Evolutionary conservation across 75 land plant genomes (phyloP), one percentile per base, ranked within the genome.

Genomic region (Selaginella tamariscina): DNA sequence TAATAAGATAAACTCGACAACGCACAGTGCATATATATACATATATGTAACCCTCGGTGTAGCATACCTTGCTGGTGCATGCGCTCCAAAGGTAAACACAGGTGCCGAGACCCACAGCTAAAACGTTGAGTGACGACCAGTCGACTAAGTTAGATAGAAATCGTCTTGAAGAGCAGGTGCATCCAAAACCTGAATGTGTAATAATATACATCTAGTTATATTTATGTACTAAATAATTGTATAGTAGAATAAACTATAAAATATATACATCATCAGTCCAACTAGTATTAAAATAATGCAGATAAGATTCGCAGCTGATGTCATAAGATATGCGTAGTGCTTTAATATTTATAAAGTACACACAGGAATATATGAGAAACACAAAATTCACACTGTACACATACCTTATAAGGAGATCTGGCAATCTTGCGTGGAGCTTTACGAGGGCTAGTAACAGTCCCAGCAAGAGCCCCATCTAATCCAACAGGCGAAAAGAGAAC

Each of bases 71-170:
- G 71, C 94, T 84, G 29, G 83, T 89, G 39, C 80, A 84, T 65
- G 94, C 94, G 77, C 85, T 86, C 94, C 94, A 89, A 0, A 89
- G 75, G 70, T 89, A 89, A 24, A 89, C 89, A 68, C 89, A 89
- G 29, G 85, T 82, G 0, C 87, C 90, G 68, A 89, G 67, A 2
- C 89, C 94, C 24, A 86, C 94, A n/a, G 94, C 87, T 66, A 89
- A 66, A 31, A 86, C 83, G 71, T 89, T 86, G 56, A 78, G 74
- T 32, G 89, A 73, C 31, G 89, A 86, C 94, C 94, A 89, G 68
- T 89, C 94, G 54, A 89, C 89, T 0, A 89, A 75, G 57, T 89
- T 66, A 89, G 72, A 62, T 89, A 89, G 49, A 89, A 89, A 80
- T 89, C 94, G 75, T 89, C 94, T 64, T 84, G 94, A 64, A 89